Conservation (phyloP, 495 filamentous ascomycete genomes). For the Astrothelium macrocarpum region DNA sequence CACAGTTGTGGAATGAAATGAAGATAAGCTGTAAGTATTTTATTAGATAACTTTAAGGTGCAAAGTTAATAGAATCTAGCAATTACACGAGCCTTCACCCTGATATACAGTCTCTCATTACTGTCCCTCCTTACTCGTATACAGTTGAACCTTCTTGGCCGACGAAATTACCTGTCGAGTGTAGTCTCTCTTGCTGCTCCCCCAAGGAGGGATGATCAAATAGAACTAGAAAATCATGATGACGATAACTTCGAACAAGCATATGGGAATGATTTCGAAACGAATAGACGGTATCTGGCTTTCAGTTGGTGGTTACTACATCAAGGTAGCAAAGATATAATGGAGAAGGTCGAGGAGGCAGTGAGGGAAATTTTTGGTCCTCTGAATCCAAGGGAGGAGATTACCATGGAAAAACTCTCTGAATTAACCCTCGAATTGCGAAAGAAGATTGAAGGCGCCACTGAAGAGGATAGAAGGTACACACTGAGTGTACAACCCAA, state of each 20-base stretch:
- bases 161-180: slow-evolving; percentile 86
- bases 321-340: slow-evolving; percentile 73
- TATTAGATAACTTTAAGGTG: slow-evolving; percentile 10
- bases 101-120: slow-evolving; percentile 83
- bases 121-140: slow-evolving; percentile 88
- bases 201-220: slow-evolving; percentile 49
- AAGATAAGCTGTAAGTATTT: slow-evolving; percentile 75
- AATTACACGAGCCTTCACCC: slow-evolving; percentile 78
- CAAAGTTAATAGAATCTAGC: slow-evolving; percentile 42
- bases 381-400: slow-evolving; percentile 77
- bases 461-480: slow-evolving; percentile 54
- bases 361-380: slow-evolving; percentile 80
- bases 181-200: slow-evolving; percentile 79
- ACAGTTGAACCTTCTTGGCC: slow-evolving; percentile 93
- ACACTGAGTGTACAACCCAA: slow-evolving; percentile 18
- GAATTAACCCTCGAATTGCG: slow-evolving; percentile 69
- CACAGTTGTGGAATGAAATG: slow-evolving; percentile 93
- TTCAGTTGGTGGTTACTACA: slow-evolving; percentile 98
- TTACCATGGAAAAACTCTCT: slow-evolving; percentile 67
- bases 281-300: slow-evolving; percentile 84
- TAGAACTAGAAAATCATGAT: slow-evolving; percentile 81
- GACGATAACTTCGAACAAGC: slow-evolving; percentile 69
- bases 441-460: slow-evolving; percentile 70
- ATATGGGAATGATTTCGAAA: slow-evolving; percentile 85
- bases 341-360: slow-evolving; percentile 64